Evolutionary conservation across 2,329 filamentous ascomycete genomes (phyloP), one percentile per base, ranked within the genome.

Genomic region (Diaporthe velutina): DNA sequence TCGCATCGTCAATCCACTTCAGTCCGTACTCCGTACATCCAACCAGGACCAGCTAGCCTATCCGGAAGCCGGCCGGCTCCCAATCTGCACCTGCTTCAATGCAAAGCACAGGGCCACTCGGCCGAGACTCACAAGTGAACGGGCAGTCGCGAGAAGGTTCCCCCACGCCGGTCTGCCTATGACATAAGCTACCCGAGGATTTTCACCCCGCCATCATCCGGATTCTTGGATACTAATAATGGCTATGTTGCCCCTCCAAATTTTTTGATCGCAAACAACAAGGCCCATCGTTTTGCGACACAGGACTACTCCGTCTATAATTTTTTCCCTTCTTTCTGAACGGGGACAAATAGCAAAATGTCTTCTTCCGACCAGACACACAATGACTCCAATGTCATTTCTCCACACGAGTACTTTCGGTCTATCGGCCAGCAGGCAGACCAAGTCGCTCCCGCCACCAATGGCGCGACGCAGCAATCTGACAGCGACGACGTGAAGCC

Each of bases 401-500:
- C 83, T 45, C 81, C 85, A 33, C 82, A 85, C 76, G 87, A 91
- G 71, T 89, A 91, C 80, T 93, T 93, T 82, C 87, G 91, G 79
- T 85, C 89, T 73, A 91, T 93, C 79, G 91, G 91, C 74, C 85
- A 88, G 79, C 91, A 92, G 84, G 91, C 88, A 75, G 87, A 89
- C 77, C 86, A 88, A 76, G 82, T 91, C 66, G 85, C 84, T 22
- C 80, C 84, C 54, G 80, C 82, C 72, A 80, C 82, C 67, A 83
- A 85, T 75, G 84, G 80, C 77, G 78, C 71, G 76, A 76, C 54
- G 82, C 81, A 28, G 81, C 66, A 82, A 25, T 78, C 80, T 33
- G 78, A 78, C 60, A 81, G 82, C 25, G 88, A 90, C 50, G 89
- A 91, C 33, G 84, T 83, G 74, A 88, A 85, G 77, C 85, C 90